Percentiles rank a stretch among this genome's conserved stretches.
Conservation (phyloP, 139 green algal genomes). For the Zygnema circumcarinatum region DNA sequence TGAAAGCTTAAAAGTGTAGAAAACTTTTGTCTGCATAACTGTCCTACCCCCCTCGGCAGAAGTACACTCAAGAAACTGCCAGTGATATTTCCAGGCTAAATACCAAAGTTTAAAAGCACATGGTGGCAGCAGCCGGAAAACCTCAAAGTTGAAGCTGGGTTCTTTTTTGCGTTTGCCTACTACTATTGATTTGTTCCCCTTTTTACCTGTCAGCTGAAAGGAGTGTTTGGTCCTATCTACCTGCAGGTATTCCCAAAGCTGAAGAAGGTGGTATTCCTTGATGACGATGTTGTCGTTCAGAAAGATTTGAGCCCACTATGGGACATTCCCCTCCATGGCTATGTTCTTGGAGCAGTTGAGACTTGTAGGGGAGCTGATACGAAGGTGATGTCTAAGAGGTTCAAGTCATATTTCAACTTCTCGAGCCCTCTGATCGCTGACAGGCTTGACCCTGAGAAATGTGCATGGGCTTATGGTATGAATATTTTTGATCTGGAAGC, state of each 20-base stretch:
- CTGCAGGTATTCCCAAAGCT: slow-evolving; percentile 50
- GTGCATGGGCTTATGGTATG: slow-evolving; percentile 60
- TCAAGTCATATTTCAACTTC: slow-evolving; percentile 59
- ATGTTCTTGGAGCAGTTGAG: slow-evolving; percentile 48
- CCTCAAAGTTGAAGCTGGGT: too few species aligned
- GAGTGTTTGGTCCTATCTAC: too few species aligned
- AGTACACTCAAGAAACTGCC: too few species aligned
- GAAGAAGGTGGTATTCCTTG: slow-evolving; percentile 50
- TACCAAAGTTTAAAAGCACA: too few species aligned
- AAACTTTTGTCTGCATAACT: too few species aligned
- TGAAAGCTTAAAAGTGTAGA: too few species aligned
- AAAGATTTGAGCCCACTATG: slow-evolving; percentile 50
- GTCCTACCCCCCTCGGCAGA: too few species aligned
- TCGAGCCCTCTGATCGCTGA: slow-evolving; percentile 50
- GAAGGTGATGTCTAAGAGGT: slow-evolving; percentile 34
- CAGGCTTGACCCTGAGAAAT: slow-evolving; percentile 39
- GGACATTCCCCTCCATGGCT: slow-evolving; percentile 36
- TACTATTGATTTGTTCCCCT: too few species aligned
- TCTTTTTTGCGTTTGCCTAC: too few species aligned
- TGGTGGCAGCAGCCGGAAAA: too few species aligned
- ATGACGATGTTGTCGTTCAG: slow-evolving; percentile 60
- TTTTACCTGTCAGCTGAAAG: too few species aligned
- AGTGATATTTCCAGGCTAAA: too few species aligned
- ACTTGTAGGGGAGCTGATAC: slow-evolving; percentile 13
- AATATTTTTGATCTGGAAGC: slow-evolving; percentile 55